Conservation (phyloP, 768 basidiomycete species). For the Kwoniella shandongensis region DNA sequence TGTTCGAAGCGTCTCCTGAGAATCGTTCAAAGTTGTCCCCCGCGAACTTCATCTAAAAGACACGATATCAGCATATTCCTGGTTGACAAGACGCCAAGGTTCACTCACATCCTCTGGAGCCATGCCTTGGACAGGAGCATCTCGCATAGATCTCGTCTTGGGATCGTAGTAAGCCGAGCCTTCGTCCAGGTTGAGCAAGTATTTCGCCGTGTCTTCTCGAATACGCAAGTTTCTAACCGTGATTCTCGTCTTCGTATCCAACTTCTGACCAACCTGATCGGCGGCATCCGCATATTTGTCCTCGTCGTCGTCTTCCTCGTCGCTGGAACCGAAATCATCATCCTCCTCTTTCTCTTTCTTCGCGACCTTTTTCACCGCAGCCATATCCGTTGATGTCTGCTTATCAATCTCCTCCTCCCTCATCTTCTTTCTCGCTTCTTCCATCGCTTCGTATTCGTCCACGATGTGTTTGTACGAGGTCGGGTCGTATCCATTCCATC, state of each 20-base stretch:
- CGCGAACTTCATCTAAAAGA: conserved; percentile 63
- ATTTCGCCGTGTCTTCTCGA: conserved; percentile 98
- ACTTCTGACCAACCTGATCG: conserved; percentile 94
- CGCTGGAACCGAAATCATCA: conserved; percentile 82
- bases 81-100: background rate
- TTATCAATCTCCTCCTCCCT: conserved; percentile 98
- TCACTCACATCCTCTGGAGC: conserved; percentile 78
- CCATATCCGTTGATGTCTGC: conserved; percentile 86
- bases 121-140: conserved; percentile 77
- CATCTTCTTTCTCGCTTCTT: conserved; percentile 82
- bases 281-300: conserved; percentile 98
- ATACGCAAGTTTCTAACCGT: conserved; percentile 98
- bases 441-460: conserved; percentile 90
- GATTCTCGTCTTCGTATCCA: conserved; percentile 96
- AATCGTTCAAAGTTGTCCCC: conserved; percentile 94
- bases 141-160: conserved; percentile 99
- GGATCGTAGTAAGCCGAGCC: conserved; percentile 98
- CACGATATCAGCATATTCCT: conserved; percentile 1
- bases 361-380: conserved; percentile 82
- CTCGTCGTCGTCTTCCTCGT: conserved; percentile 81
- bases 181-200: conserved; percentile 92
- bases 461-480: conserved; percentile 80
- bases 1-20: conserved; percentile 88
- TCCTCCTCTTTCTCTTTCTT: conserved; percentile 61
- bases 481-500: conserved; percentile 98